Evolutionary conservation across 768 basidiomycete species (phyloP), one percentile per base, ranked within the genome.

Genomic region (Mycena filopes): DNA sequence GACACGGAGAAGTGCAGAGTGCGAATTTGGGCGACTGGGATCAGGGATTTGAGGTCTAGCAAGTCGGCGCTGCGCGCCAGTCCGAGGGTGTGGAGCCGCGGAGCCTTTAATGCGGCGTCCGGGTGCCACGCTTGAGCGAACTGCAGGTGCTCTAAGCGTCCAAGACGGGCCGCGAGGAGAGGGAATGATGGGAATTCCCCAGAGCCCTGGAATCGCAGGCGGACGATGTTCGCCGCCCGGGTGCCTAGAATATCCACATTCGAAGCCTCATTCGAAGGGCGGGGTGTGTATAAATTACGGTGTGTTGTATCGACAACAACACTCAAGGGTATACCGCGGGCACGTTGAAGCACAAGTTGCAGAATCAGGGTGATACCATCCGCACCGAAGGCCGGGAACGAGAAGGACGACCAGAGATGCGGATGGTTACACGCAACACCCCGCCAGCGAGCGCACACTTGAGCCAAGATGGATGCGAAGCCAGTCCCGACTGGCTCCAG

Each of bases 381-480:
- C 2, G 15, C 3, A 28, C 23, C 40, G 29, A 41, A 41, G 26
- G 41, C 40, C 8, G 9, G 38, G 25, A 55, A 42, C 5, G 41
- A 16, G 26, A 55, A 55, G 12, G 54, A 1, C 2, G 54, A 55
- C 54, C 54, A 55, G 18, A 55, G 25, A n/a, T 12, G 25, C 16
- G 54, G 40, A 41, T 42, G 18, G 3, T 15, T 21, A 15, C 23
- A 43, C 8, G 54, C 54, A 18, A 42, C 40, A 29, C 42, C 28
- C 20, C 54, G 41, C 54, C 54, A 55, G 40, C 41, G 25, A 20
- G 38, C 23, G 23, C 54, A 55, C 4, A 55, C 54, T 23, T 40
- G 51, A 3, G 51, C 16, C 18, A 48, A 4, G 18, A 48, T 6
- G 4, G 40, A 3, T 6, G 4, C 25, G 28, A 41, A 11, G 15